These are phyloP conservation scores for Diplosphaera chodatii DNA, from an alignment of 139 green algal genomes.

Conservation along the genomic window DNA sequence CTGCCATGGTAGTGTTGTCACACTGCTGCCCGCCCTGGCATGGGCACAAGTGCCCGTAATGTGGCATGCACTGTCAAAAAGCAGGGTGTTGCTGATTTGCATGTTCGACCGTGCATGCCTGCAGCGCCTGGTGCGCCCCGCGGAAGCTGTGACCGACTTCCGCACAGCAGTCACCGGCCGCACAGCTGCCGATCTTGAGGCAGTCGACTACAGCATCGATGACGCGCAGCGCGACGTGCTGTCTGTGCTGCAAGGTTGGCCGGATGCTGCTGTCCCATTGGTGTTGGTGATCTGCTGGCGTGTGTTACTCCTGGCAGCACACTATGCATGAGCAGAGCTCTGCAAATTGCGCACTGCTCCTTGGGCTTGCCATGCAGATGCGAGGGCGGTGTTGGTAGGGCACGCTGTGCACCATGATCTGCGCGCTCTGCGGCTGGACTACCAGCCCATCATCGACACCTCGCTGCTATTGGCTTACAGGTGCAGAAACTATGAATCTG, in stretches of 20 bases:
- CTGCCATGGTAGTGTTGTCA: too few relatives aligned
- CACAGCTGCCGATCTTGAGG: conserved; percentile 21
- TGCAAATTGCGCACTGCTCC: too few relatives aligned
- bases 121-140: conserved; percentile 42
- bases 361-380: background rate
- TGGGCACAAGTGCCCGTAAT: too few relatives aligned
- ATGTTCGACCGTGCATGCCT: background rate
- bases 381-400: conserved; percentile 42
- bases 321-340: too few relatives aligned
- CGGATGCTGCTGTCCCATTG: background rate
- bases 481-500: background rate
- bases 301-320: too few relatives aligned
- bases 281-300: too few relatives aligned
- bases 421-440: conserved; percentile 41
- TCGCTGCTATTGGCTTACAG: conserved; percentile 38
- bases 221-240: conserved; percentile 23
- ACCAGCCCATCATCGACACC: conserved; percentile 51
- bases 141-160: conserved; percentile 28
- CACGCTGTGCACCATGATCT: conserved; percentile 56
- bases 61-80: too few relatives aligned
- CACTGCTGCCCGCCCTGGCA: too few relatives aligned
- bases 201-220: conserved; percentile 12
- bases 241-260: conserved; percentile 27
- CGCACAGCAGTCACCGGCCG: conserved; percentile 42
- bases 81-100: too few relatives aligned